phyloP scores from a whole-genome alignment of 1,284 basidiomycete species.

The Rhodotorula sp. region DNA sequence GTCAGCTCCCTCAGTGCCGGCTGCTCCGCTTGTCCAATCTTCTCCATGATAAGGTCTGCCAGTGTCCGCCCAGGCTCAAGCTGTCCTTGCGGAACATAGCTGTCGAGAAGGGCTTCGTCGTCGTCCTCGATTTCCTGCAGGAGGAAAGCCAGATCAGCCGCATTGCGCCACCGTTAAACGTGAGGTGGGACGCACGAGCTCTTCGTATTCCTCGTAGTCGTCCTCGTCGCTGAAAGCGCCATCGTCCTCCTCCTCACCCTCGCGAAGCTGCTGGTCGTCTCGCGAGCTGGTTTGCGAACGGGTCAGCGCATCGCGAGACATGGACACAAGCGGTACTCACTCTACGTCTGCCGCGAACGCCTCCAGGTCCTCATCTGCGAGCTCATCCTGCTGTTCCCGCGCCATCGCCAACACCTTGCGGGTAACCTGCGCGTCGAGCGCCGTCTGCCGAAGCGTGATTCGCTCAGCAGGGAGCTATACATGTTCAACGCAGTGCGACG shows the following conservation, averaged over 20 bases:
- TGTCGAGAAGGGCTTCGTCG: constrained; percentile 70
- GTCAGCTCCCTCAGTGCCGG: constrained; percentile 54
- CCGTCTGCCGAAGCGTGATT: constrained; percentile 54
- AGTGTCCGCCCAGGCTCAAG: constrained; percentile 72
- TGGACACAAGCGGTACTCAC: constrained; percentile 2
- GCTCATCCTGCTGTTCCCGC: constrained; percentile 86
- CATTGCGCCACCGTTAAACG: too few species aligned
- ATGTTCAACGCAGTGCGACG: not conserved
- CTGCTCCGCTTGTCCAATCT: constrained; percentile 62
- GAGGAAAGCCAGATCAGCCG: not conserved
- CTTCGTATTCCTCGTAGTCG: constrained; percentile 55
- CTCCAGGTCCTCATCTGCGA: constrained; percentile 46
- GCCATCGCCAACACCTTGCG: constrained; percentile 89
- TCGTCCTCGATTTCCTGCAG: constrained; percentile 79
- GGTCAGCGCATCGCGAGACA: not conserved
- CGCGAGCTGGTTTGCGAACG: not conserved
- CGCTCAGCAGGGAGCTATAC: not conserved
- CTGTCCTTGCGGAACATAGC: constrained; percentile 59
- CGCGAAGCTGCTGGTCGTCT: constrained; percentile 44
- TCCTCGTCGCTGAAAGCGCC: constrained; percentile 51
- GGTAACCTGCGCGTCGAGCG: constrained; percentile 81
- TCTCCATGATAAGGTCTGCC: constrained; percentile 93
- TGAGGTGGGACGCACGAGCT: constrained; percentile 50
- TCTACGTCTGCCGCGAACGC: constrained; percentile 20
- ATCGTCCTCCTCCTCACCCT: constrained; percentile 31